phyloP scores from a whole-genome alignment of 2,329 filamentous ascomycete species.

The Didymella glomerata region DNA sequence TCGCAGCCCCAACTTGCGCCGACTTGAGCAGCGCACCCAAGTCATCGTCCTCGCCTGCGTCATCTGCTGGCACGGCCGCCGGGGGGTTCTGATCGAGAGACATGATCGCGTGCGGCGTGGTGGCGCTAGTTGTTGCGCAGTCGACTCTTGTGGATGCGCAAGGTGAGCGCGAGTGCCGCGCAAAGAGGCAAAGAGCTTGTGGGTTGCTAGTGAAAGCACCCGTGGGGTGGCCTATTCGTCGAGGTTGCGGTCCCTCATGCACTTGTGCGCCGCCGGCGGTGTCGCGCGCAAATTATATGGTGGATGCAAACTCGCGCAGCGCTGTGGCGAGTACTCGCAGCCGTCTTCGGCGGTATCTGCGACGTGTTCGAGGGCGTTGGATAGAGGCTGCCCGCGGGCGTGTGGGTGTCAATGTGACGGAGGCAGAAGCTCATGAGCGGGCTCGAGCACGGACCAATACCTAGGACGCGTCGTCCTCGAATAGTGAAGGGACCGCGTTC shows the following conservation, averaged over 20 bases:
- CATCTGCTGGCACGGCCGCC: constrained; percentile 17
- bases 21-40: constrained; percentile 33
- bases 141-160: not conserved
- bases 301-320: not conserved
- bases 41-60: constrained; percentile 36
- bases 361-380: not conserved
- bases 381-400: constrained; percentile 25
- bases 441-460: constrained; percentile 6
- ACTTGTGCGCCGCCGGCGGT: constrained; percentile 25
- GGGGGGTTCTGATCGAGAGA: constrained; percentile 29
- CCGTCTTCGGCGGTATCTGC: not conserved
- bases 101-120: constrained; percentile 36
- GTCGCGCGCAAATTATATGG: constrained; percentile 1
- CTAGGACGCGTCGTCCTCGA: constrained; percentile 7
- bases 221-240: constrained; percentile 25
- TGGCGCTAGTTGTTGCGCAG: not conserved
- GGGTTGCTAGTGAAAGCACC: constrained; percentile 26
- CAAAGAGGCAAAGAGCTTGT: constrained; percentile 6
- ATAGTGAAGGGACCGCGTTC: constrained; percentile 1
- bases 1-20: constrained; percentile 30
- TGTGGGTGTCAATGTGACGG: constrained; percentile 23
- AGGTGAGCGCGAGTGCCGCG: not conserved
- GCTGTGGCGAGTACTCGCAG: not conserved
- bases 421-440: constrained; percentile 9
- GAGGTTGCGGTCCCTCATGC: constrained; percentile 34